phyloP scores from a whole-genome alignment of 345 rosid species.

The Eucalyptus tenuipes region DNA sequence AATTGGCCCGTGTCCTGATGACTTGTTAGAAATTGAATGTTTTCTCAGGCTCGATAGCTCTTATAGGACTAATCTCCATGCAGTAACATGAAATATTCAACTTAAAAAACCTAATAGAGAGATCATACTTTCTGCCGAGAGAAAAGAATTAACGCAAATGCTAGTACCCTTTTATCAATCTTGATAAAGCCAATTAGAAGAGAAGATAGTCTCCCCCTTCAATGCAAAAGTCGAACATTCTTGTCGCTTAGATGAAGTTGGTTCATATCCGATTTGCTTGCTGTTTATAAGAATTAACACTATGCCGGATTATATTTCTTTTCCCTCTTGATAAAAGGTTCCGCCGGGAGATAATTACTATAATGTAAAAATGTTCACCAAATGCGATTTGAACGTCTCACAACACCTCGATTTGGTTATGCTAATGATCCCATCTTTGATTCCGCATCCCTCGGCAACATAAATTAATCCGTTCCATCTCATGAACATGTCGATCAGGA shows the following conservation, averaged over 20 bases:
- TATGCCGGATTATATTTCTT: neutral
- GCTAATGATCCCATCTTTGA: neutral
- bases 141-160: neutral
- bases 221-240: neutral
- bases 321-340: neutral
- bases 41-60: neutral
- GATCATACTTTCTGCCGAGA: neutral
- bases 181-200: neutral
- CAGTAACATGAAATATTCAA: neutral
- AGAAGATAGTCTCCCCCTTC: neutral
- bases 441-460: neutral
- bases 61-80: neutral
- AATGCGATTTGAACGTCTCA: neutral
- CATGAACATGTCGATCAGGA: neutral
- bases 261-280: neutral
- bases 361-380: neutral
- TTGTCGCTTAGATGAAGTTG: neutral
- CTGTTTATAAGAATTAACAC: neutral
- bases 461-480: neutral
- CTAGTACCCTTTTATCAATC: neutral
- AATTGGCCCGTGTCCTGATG: neutral
- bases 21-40: neutral
- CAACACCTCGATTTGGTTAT: neutral
- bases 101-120: neutral
- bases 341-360: neutral